These are phyloP conservation scores for Wickerhamiella azyma DNA, from an alignment of 805 yeast genomes.

Conservation along the genomic window DNA sequence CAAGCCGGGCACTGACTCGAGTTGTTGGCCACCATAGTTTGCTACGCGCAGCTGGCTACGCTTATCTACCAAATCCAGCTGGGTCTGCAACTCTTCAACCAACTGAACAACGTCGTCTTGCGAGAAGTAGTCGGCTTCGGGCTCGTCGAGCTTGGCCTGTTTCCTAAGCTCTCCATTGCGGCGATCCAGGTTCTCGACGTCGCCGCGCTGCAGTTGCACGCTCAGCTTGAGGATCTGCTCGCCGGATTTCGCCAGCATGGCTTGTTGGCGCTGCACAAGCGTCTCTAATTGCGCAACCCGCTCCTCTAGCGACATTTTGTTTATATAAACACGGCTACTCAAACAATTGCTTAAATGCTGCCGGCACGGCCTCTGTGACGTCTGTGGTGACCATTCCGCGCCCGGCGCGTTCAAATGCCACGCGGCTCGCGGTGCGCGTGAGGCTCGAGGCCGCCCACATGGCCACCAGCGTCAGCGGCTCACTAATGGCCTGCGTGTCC, in stretches of 20 bases:
- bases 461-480: constrained; percentile 32
- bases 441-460: constrained; percentile 59
- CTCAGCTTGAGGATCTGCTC: constrained; percentile 62
- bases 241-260: constrained; percentile 62
- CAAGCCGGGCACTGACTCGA: constrained; percentile 65
- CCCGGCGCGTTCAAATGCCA: constrained; percentile 53
- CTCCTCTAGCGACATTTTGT: neutral
- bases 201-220: constrained; percentile 36
- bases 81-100: constrained; percentile 83
- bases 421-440: constrained; percentile 48
- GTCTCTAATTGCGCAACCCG: constrained; percentile 14
- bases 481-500: constrained; percentile 32
- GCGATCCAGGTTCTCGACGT: constrained; percentile 15
- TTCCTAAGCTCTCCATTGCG: constrained; percentile 11
- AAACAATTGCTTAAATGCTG: constrained; percentile 41
- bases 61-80: constrained; percentile 61
- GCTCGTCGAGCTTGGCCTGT: neutral
- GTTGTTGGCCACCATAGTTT: constrained; percentile 27
- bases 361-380: constrained; percentile 53
- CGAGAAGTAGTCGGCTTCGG: constrained; percentile 32
- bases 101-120: constrained; percentile 76
- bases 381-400: constrained; percentile 80
- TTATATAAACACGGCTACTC: neutral
- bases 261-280: constrained; percentile 52
- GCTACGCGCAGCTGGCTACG: constrained; percentile 57